Evolutionary conservation across 768 basidiomycete genomes (phyloP), one percentile per base, ranked within the genome.

Genomic region (Cystofilobasidium macerans): DNA sequence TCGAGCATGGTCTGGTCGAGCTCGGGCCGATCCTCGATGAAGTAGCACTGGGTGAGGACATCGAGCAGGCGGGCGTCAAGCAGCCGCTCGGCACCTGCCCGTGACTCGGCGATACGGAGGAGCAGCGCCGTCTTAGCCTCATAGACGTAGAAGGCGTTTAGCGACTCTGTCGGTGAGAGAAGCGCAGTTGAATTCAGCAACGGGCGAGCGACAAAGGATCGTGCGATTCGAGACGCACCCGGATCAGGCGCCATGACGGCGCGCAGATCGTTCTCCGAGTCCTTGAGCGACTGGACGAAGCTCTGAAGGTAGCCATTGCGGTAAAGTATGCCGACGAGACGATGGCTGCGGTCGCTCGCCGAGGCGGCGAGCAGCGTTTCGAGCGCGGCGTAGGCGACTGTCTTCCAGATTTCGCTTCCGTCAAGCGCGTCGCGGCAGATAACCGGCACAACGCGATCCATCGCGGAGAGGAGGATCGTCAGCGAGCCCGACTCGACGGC

Each of bases 361-460:
- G 84, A 87, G 0, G 93, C 78, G 51, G 86, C 82, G 22, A 87
- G 81, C 11, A 93, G 80, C 0, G 87, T 85, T 71, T 93, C 89
- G 48, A 97, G 79, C 3, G 91, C 79, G 80, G 92, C 87, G 73
- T 92, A 97, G 12, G 93, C 89, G 20, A 97, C 84, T 3, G 92
- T 93, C 77, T 89, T 89, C 94, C 94, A 98, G 2, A 97, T 89
- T 75, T 97, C 92, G 22, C 88, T 85, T 9, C 92, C 93, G 69
- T 95, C 92, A 62, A 89, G 87, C 1, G 91, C 92, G 72, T 98
- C 94, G n/a, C 89, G 81, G 26, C 88, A 84, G 43, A 94, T 79
- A 42, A 84, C 80, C 0, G 83, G 77, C 0, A 91, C 80, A 24
- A 97, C 76, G 7, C 86, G 81, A 62, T 94, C 93, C 71, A 86